Evolutionary conservation across 306 rosid species (phyloP).

Genomic region (Pueraria montana): DNA sequence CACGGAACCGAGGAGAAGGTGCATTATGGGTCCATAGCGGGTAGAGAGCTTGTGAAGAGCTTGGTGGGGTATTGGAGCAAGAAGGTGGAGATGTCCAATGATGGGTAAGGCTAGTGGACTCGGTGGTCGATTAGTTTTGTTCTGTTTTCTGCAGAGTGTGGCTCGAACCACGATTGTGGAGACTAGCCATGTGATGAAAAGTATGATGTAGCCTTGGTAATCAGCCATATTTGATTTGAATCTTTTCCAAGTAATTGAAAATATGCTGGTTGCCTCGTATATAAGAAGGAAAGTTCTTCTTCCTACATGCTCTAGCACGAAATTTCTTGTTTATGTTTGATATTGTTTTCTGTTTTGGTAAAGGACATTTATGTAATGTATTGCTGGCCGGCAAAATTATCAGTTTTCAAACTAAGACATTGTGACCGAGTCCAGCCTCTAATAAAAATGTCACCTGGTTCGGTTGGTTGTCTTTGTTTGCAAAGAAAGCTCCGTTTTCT

Average conservation of each 20-base stretch:
- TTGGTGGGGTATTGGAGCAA: slow-evolving; percentile 64
- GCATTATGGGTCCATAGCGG: slow-evolving; percentile 68
- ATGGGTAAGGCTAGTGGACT: slow-evolving; percentile 67
- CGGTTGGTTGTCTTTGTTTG: neutral
- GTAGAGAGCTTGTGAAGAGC: slow-evolving; percentile 64
- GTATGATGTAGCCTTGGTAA: slow-evolving; percentile 44
- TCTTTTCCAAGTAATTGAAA: slow-evolving; percentile 2
- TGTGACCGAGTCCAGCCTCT: slow-evolving; percentile 39
- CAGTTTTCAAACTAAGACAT: slow-evolving; percentile 1
- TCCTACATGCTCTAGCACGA: neutral
- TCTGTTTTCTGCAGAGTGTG: slow-evolving; percentile 48
- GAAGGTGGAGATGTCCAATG: slow-evolving; percentile 74
- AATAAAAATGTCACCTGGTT: neutral
- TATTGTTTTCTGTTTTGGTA: slow-evolving; percentile 34
- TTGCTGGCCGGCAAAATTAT: slow-evolving; percentile 50
- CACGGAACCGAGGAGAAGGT: slow-evolving; percentile 65
- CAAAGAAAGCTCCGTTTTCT: neutral
- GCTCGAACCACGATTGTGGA: slow-evolving; percentile 50
- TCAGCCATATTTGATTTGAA: slow-evolving; percentile 49
- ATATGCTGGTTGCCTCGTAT: neutral
- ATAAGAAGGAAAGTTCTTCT: slow-evolving; percentile 9
- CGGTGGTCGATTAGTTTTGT: slow-evolving; percentile 54
- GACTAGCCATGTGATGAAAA: slow-evolving; percentile 45
- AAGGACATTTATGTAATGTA: slow-evolving; percentile 9
- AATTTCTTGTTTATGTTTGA: slow-evolving; percentile 43